Evolutionary conservation across 1,284 basidiomycete species (phyloP).

Genomic region (Waitea zeae): DNA sequence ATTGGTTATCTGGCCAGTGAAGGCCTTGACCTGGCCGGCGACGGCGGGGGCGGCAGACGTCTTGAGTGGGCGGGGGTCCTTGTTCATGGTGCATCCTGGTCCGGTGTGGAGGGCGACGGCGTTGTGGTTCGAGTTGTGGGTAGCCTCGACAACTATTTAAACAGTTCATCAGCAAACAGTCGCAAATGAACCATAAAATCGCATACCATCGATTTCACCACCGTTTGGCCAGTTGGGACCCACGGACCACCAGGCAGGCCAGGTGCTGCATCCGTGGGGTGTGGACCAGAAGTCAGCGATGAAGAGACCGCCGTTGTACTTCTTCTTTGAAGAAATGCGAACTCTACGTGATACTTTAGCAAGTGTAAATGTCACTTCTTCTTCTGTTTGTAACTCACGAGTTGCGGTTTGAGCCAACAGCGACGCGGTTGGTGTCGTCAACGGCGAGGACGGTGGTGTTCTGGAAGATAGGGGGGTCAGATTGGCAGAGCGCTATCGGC

Average conservation of each 20-base stretch:
- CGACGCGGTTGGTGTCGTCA: conserved; percentile 34
- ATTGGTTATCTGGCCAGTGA: conserved; percentile 17
- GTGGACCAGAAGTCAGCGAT: conserved; percentile 63
- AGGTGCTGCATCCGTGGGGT: conserved; percentile 67
- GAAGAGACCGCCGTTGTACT: conserved; percentile 55
- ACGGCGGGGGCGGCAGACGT: conserved; percentile 10
- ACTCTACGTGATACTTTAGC: conserved; percentile 40
- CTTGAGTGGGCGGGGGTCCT: conserved; percentile 5
- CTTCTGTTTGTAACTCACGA: conserved; percentile 26
- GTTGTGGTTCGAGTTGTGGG: conserved; percentile 38
- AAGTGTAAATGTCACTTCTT: not conserved
- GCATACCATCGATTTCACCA: conserved; percentile 21
- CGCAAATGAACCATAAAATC: not conserved
- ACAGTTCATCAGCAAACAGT: conserved; percentile 10
- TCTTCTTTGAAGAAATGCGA: conserved; percentile 51
- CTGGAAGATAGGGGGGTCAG: no score
- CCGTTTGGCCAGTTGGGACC: conserved; percentile 56
- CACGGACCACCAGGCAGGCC: conserved; percentile 56
- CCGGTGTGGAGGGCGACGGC: conserved; percentile 58
- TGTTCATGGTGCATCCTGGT: conserved; percentile 30
- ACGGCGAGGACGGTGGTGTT: conserved; percentile 41
- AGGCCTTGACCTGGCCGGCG: conserved; percentile 11
- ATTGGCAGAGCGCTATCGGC: no score
- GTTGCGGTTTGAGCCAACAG: conserved; percentile 35
- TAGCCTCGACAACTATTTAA: conserved; percentile 65